Evolutionary conservation across 2,329 filamentous ascomycete species (phyloP).

Genomic region (Trichoderma afroharzianum): DNA sequence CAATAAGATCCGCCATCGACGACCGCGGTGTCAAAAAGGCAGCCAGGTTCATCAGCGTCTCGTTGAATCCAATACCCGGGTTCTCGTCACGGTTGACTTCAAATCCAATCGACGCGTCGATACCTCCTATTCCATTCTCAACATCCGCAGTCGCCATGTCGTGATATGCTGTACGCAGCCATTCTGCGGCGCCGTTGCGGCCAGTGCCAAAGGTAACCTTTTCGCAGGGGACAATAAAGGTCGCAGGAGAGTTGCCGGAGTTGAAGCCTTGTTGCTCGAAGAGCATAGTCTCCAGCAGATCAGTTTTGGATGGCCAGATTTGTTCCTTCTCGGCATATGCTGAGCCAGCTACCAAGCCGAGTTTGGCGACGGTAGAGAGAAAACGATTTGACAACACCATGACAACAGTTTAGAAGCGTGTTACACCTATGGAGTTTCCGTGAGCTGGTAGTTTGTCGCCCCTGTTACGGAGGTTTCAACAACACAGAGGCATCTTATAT

Average conservation of each 20-base stretch:
- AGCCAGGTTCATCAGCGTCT: slow-evolving; percentile 28
- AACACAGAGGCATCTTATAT: background rate
- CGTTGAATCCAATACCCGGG: slow-evolving; percentile 29
- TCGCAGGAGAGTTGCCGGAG: slow-evolving; percentile 16
- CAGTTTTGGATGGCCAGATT: slow-evolving; percentile 17
- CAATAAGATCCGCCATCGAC: slow-evolving; percentile 26
- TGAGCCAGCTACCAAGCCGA: slow-evolving; percentile 4
- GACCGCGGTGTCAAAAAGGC: slow-evolving; percentile 21
- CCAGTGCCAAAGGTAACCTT: slow-evolving; percentile 15
- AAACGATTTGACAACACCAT: background rate
- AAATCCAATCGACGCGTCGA: slow-evolving; percentile 32
- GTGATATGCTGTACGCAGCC: slow-evolving; percentile 32
- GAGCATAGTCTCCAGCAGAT: slow-evolving; percentile 18
- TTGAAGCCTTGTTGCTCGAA: slow-evolving; percentile 20
- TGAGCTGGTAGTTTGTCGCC: background rate
- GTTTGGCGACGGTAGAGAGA: background rate
- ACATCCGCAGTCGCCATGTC: slow-evolving; percentile 30
- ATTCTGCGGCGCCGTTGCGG: slow-evolving; percentile 26
- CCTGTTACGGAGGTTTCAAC: background rate
- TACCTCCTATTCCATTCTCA: slow-evolving; percentile 26
- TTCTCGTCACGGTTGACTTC: slow-evolving; percentile 30
- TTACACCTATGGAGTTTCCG: background rate
- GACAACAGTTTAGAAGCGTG: background rate
- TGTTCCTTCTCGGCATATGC: slow-evolving; percentile 10
- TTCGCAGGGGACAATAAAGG: slow-evolving; percentile 18